Evolutionary conservation across 176 grass and related monocot species (phyloP).

Genomic region (Phoenix roebelenii): DNA sequence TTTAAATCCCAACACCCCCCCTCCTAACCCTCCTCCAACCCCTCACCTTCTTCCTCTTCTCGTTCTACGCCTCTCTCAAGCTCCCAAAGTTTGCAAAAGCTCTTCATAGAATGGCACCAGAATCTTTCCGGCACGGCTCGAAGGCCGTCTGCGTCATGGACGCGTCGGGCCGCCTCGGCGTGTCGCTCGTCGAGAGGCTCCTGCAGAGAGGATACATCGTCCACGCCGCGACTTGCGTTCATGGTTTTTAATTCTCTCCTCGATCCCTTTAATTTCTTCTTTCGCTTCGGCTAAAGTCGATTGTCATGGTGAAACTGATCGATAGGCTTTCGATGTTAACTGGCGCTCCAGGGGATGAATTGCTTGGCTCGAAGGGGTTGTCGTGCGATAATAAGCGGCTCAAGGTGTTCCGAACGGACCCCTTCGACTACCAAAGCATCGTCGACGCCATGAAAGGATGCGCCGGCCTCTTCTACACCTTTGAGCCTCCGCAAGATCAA

Average conservation of each 20-base stretch:
- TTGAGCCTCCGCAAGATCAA: slow-evolving; percentile 51
- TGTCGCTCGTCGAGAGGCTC: slow-evolving; percentile 56
- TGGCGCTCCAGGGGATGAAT: slow-evolving; percentile 3
- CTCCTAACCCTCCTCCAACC: slow-evolving; percentile 3
- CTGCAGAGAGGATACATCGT: slow-evolving; percentile 81
- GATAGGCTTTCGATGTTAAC: too few species aligned
- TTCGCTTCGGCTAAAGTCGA: too few species aligned
- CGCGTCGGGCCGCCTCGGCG: slow-evolving; percentile 45
- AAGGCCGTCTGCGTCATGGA: slow-evolving; percentile 86
- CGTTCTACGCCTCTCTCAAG: slow-evolving; percentile 3
- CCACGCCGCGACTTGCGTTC: slow-evolving; percentile 56
- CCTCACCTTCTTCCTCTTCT: not conserved
- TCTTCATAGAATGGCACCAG: not conserved
- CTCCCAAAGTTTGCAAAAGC: not conserved
- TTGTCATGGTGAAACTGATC: too few species aligned
- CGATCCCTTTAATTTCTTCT: not conserved
- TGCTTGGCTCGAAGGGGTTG: slow-evolving; percentile 21
- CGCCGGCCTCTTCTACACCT: slow-evolving; percentile 89
- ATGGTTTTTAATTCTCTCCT: slow-evolving; percentile 4
- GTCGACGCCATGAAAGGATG: slow-evolving; percentile 70
- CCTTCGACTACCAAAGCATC: slow-evolving; percentile 88
- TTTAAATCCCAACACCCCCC: slow-evolving; percentile 34
- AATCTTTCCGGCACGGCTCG: slow-evolving; percentile 7
- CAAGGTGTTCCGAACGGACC: slow-evolving; percentile 61
- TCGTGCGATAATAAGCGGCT: slow-evolving; percentile 28